A percentile compares a stretch with the other conserved stretches of the same genome.
Evolutionary conservation across 2,329 filamentous ascomycete genomes (phyloP).

Genomic region (Arachnopeziza araneosa): DNA sequence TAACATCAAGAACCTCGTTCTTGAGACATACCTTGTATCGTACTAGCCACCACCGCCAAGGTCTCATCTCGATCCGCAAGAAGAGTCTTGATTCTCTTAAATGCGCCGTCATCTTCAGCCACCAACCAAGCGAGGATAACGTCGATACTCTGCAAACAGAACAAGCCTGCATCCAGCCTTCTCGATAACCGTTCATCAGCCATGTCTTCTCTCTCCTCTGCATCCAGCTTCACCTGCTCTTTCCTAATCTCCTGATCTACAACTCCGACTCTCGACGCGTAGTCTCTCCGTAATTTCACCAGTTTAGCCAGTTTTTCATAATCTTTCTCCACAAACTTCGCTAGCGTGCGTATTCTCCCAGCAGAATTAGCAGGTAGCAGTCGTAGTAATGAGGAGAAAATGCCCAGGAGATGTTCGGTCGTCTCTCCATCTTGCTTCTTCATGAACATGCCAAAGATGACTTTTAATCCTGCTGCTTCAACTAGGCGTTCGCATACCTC

Average conservation of each 20-base stretch:
- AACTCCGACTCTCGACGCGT: constrained; percentile 53
- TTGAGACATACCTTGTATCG: constrained; percentile 52
- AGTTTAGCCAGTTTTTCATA: constrained; percentile 79
- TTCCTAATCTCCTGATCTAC: constrained; percentile 59
- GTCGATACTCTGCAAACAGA: constrained; percentile 77
- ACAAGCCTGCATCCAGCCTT: constrained; percentile 78
- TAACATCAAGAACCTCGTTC: neutral
- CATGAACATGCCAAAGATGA: constrained; percentile 81
- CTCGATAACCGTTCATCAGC: constrained; percentile 68
- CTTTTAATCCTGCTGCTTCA: constrained; percentile 78
- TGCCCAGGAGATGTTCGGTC: constrained; percentile 75
- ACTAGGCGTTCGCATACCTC: constrained; percentile 71
- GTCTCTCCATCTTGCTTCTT: constrained; percentile 66
- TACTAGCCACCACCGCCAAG: constrained; percentile 56
- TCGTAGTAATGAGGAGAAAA: constrained; percentile 78
- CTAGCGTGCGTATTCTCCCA: constrained; percentile 74
- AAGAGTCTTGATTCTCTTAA: constrained; percentile 54
- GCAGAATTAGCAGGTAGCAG: constrained; percentile 72
- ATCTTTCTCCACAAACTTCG: constrained; percentile 93
- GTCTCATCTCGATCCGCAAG: constrained; percentile 65
- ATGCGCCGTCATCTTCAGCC: constrained; percentile 79
- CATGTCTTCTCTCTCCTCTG: constrained; percentile 55
- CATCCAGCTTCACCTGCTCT: constrained; percentile 48
- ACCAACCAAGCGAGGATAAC: constrained; percentile 83
- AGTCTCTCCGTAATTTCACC: constrained; percentile 65